A percentile compares a stretch with the other conserved stretches of the same genome.
These are phyloP conservation scores for Funneliformis caledonium DNA, from an alignment of 371 early-diverging fungal genomes.

Conservation along the genomic window DNA sequence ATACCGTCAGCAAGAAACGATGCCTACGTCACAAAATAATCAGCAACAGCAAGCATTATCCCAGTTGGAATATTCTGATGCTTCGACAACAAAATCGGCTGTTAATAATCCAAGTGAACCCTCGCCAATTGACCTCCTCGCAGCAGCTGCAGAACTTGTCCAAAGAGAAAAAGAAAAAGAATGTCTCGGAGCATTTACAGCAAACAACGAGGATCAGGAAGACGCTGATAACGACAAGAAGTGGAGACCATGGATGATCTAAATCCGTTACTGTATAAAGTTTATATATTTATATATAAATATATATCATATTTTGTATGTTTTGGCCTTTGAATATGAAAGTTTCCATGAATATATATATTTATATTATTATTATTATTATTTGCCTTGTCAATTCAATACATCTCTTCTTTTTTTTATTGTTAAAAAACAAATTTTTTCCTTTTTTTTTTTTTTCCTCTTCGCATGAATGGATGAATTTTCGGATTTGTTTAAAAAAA, in stretches of 20 bases:
- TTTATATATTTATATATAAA: not conserved
- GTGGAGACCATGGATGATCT: constrained; percentile 40
- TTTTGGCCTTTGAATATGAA: not conserved
- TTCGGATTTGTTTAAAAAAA: not conserved
- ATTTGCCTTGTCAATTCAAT: not conserved
- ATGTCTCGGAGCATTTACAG: not conserved
- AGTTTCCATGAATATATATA: not conserved
- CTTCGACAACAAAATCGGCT: not conserved
- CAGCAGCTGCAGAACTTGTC: constrained; percentile 33
- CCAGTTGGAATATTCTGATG: not conserved
- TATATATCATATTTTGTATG: not conserved
- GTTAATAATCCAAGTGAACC: not conserved
- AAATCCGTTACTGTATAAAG: not conserved
- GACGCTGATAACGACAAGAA: not conserved
- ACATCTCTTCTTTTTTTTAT: not conserved
- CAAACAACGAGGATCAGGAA: not conserved
- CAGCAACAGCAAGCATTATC: not conserved
- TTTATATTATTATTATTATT: not conserved
- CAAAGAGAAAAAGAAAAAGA: constrained; percentile 31
- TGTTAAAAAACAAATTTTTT: not conserved
- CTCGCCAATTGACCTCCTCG: constrained; percentile 29
- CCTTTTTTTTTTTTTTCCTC: not conserved
- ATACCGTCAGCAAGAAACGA: not conserved
- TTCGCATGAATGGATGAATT: not conserved
- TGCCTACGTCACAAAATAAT: not conserved